A percentile compares a stretch with the other conserved stretches of the same genome.
phyloP scores from a whole-genome alignment of 148 eudicot genomes.

The Vaccinium corymbosum region DNA sequence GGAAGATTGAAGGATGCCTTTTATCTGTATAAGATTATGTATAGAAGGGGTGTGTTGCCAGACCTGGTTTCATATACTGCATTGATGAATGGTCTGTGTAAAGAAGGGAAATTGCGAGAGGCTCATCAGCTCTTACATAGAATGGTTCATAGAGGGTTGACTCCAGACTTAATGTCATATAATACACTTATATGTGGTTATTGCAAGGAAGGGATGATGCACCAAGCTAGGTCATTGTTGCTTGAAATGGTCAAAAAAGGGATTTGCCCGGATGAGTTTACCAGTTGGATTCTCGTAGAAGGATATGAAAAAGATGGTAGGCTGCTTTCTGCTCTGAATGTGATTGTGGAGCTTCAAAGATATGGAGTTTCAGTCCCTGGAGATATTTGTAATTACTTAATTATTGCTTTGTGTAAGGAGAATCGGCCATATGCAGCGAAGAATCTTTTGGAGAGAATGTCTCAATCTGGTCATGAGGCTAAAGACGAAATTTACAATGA shows the following conservation, averaged over 20 bases:
- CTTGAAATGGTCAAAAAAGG: slow-evolving; percentile 64
- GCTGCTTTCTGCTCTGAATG: slow-evolving; percentile 70
- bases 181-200: slow-evolving; percentile 77
- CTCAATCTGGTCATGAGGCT: slow-evolving; percentile 47
- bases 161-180: slow-evolving; percentile 63
- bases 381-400: slow-evolving; percentile 48
- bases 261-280: slow-evolving; percentile 58
- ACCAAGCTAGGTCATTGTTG: slow-evolving; percentile 53
- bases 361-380: slow-evolving; percentile 39
- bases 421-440: slow-evolving; percentile 66
- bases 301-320: slow-evolving; percentile 52
- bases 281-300: slow-evolving; percentile 61
- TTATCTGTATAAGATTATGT: slow-evolving; percentile 80
- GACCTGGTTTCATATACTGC: slow-evolving; percentile 72
- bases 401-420: slow-evolving; percentile 50
- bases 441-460: slow-evolving; percentile 52
- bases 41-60: slow-evolving; percentile 65
- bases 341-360: slow-evolving; percentile 56
- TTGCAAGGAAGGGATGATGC: slow-evolving; percentile 78
- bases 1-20: slow-evolving; percentile 72
- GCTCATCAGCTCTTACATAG: slow-evolving; percentile 60
- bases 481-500: slow-evolving; percentile 47
- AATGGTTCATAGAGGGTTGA: slow-evolving; percentile 66
- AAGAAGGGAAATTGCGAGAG: slow-evolving; percentile 61
- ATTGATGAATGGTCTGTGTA: slow-evolving; percentile 82